Conservation (phyloP, 169 alveolate genomes). For the Cyclospora cayetanensis region DNA sequence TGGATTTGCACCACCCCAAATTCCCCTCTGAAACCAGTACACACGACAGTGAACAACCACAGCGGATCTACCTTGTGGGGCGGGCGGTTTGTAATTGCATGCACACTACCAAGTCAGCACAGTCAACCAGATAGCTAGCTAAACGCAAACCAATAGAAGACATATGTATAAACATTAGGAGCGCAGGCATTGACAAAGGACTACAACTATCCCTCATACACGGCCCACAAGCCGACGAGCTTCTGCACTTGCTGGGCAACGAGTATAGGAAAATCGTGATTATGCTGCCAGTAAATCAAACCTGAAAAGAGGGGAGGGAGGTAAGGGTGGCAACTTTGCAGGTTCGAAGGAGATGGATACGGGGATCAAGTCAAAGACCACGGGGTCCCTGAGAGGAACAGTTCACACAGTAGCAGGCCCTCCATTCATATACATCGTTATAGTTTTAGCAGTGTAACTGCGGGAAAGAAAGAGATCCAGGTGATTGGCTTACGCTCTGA, state of each 20-base stretch:
- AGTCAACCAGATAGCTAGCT: too few relatives aligned
- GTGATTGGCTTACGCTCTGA: not conserved
- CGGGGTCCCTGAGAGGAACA: not conserved
- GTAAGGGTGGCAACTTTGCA: constrained; percentile 9
- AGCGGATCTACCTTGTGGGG: not conserved
- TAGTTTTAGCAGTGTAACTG: not conserved
- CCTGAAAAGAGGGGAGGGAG: constrained; percentile 5
- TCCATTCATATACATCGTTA: not conserved
- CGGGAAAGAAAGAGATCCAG: not conserved
- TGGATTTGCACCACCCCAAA: constrained; percentile 1
- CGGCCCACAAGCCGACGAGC: too few relatives aligned
- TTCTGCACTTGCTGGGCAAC: too few relatives aligned
- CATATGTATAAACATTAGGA: too few relatives aligned
- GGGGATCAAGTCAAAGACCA: not conserved
- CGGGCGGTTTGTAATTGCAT: not conserved
- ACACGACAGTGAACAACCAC: not conserved
- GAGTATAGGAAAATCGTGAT: too few relatives aligned
- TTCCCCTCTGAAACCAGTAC: not conserved
- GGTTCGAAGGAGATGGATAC: not conserved
- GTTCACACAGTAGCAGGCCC: not conserved
- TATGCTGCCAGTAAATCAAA: too few relatives aligned
- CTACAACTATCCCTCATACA: too few relatives aligned
- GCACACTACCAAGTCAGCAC: too few relatives aligned
- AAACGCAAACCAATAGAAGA: too few relatives aligned
- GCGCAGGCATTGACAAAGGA: too few relatives aligned